A percentile compares a stretch with the other conserved stretches of the same genome.
These are phyloP conservation scores for Vachellia collinsii DNA, from an alignment of 306 rosid species.

Conservation along the genomic window DNA sequence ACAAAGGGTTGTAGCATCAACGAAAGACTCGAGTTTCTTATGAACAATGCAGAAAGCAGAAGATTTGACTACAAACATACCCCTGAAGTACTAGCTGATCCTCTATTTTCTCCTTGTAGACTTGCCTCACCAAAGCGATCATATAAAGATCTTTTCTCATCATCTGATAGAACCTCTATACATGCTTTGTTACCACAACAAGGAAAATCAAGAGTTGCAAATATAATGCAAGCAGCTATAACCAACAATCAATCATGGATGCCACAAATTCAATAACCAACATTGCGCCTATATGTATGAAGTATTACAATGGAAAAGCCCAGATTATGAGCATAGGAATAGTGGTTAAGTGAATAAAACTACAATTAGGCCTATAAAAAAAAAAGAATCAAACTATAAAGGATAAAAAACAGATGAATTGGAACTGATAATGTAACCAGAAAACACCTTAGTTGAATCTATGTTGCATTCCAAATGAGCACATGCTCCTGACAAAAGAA, in stretches of 20 bases:
- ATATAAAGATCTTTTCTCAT: constrained; percentile 88
- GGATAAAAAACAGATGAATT: constrained; percentile 6
- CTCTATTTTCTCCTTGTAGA: constrained; percentile 75
- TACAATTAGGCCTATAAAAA: neutral
- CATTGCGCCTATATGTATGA: constrained; percentile 23
- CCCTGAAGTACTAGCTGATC: constrained; percentile 61
- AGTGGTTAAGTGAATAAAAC: too few relatives aligned
- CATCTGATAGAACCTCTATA: constrained; percentile 96
- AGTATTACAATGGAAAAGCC: constrained; percentile 12
- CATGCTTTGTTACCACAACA: constrained; percentile 62
- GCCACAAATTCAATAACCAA: constrained; percentile 27
- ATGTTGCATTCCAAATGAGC: neutral
- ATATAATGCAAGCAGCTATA: constrained; percentile 27
- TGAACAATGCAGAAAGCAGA: constrained; percentile 24
- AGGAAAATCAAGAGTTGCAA: constrained; percentile 39
- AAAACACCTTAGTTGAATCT: neutral
- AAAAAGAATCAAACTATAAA: neutral
- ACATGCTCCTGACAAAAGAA: constrained; percentile 11
- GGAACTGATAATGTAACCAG: neutral
- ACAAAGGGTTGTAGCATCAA: constrained; percentile 17
- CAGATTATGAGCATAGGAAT: constrained; percentile 28
- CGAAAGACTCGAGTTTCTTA: constrained; percentile 33
- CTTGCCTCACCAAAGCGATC: constrained; percentile 94
- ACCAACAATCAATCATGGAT: constrained; percentile 24
- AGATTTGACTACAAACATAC: constrained; percentile 51